These are phyloP conservation scores for Escovopsis sp. DNA, from an alignment of 2,329 filamentous ascomycete species.

Conservation along the genomic window DNA sequence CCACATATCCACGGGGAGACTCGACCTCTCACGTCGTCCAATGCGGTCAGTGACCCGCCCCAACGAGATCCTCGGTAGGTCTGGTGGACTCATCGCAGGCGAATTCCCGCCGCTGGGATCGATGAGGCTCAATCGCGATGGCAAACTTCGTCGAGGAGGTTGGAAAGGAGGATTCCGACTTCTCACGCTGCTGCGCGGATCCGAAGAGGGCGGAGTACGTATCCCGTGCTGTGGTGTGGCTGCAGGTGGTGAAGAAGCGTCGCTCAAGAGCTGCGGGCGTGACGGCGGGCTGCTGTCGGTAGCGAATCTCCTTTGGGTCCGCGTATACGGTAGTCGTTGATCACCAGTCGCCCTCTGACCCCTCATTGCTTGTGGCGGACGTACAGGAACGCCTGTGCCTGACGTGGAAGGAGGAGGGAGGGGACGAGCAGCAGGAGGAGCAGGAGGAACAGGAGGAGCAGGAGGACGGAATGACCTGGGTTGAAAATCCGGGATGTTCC, in stretches of 20 bases:
- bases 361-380: not conserved
- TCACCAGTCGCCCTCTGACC: not conserved
- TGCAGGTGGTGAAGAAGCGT: not conserved
- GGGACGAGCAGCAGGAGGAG: too few species aligned
- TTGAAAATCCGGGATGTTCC: constrained; percentile 2
- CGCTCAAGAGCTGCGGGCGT: not conserved
- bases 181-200: constrained; percentile 6
- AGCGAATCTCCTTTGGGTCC: not conserved
- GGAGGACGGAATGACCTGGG: not conserved
- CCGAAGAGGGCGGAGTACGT: constrained; percentile 15
- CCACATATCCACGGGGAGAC: not conserved
- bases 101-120: not conserved
- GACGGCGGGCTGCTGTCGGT: not conserved
- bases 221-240: constrained; percentile 2
- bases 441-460: too few species aligned
- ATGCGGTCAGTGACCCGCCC: not conserved
- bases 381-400: not conserved
- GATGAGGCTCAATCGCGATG: not conserved
- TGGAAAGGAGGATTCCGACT: not conserved
- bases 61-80: not conserved
- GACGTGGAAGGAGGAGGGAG: not conserved
- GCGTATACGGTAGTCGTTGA: not conserved
- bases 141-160: not conserved
- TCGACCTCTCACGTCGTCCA: too few species aligned
- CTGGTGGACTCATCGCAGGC: not conserved